These are phyloP conservation scores for Kwoniella shivajii DNA, from an alignment of 1,284 basidiomycete species.

Conservation along the genomic window DNA sequence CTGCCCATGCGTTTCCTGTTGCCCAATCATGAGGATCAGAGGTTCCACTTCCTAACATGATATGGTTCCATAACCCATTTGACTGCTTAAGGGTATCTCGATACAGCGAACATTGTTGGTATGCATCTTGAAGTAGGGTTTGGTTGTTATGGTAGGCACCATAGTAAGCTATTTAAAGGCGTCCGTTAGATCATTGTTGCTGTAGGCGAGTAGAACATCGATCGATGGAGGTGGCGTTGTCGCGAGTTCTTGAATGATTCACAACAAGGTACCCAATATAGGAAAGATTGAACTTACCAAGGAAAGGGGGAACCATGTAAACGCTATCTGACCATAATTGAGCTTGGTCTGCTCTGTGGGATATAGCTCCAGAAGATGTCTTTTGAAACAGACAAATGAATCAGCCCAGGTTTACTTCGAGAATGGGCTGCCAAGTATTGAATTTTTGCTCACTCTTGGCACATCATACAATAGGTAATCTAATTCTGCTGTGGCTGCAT, in stretches of 20 bases:
- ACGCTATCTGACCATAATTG: conserved; percentile 64
- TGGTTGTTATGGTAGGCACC: conserved; percentile 70
- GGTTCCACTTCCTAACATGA: conserved; percentile 41
- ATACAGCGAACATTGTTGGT: conserved; percentile 78
- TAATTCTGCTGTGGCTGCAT: conserved; percentile 71
- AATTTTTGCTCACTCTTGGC: conserved; percentile 55
- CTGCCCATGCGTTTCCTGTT: conserved; percentile 59
- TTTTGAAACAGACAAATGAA: conserved; percentile 28
- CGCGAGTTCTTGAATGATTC: too few species aligned
- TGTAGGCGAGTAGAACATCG: too few species aligned
- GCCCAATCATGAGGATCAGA: conserved; percentile 47
- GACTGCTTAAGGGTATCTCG: conserved; percentile 57
- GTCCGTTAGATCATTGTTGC: not conserved
- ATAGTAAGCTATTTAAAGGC: conserved; percentile 73
- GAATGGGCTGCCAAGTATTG: not conserved
- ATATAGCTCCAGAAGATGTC: conserved; percentile 75
- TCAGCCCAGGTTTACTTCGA: not conserved
- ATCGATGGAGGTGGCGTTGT: too few species aligned
- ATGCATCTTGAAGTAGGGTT: conserved; percentile 68
- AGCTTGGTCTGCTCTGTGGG: conserved; percentile 59
- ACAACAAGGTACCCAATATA: too few species aligned
- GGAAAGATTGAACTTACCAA: too few species aligned
- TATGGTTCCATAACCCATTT: conserved; percentile 52
- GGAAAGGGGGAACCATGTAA: conserved; percentile 81
- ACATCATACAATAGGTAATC: conserved; percentile 68